These are phyloP conservation scores for Nyctanthes arbortristis DNA, from an alignment of 257 asterid genomes.

Conservation along the genomic window DNA sequence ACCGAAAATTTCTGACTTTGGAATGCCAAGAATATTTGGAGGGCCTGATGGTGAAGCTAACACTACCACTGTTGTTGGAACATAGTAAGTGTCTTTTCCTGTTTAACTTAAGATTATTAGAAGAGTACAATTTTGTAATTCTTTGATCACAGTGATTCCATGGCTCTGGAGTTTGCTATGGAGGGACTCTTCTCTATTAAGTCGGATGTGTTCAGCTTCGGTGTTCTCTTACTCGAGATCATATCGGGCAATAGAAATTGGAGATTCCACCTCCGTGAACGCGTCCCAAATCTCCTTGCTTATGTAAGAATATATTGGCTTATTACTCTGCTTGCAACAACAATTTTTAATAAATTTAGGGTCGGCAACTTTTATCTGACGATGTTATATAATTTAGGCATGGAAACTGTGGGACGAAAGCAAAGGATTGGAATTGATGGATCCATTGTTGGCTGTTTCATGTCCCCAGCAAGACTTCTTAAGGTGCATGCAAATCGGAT, in stretches of 20 bases:
- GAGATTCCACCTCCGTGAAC: conserved; percentile 15
- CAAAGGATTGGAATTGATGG: conserved; percentile 20
- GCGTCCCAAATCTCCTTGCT: conserved; percentile 20
- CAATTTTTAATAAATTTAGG: neutral
- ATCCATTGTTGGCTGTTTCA: conserved; percentile 20
- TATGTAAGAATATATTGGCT: conserved; percentile 24
- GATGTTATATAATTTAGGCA: conserved; percentile 14
- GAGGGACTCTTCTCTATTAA: conserved; percentile 30
- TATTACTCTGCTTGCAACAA: neutral
- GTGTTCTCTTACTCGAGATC: conserved; percentile 33
- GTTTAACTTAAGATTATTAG: neutral
- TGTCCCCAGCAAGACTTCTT: conserved; percentile 13
- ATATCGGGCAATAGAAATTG: conserved; percentile 30
- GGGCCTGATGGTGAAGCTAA: conserved; percentile 16
- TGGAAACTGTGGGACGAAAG: conserved; percentile 33
- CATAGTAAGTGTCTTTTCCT: conserved; percentile 14
- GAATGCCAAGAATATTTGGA: conserved; percentile 30
- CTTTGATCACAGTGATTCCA: conserved; percentile 30
- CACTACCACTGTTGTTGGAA: conserved; percentile 26
- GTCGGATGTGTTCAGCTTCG: conserved; percentile 39
- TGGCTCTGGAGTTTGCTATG: conserved; percentile 40
- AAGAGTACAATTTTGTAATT: neutral
- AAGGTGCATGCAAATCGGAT: too few species aligned
- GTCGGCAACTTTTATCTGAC: neutral
- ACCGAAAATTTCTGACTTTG: conserved; percentile 31